These are phyloP conservation scores for Rhizophagus sp. DNA, from an alignment of 192 early-diverging fungal species.

Conservation along the genomic window DNA sequence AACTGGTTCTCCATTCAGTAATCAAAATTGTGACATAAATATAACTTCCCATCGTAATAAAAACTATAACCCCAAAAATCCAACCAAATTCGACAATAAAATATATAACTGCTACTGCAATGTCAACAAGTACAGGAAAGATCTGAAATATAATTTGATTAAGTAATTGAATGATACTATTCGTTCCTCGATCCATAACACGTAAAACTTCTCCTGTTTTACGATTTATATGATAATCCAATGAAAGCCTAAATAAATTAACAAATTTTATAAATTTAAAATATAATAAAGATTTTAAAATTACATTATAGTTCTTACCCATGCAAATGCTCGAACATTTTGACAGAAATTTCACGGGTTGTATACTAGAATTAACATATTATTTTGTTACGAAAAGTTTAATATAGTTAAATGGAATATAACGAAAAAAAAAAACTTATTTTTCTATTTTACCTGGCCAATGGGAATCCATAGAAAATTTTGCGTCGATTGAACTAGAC, in stretches of 20 bases:
- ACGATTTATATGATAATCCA: slow-evolving; percentile 90
- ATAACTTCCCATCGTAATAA: slow-evolving; percentile 86
- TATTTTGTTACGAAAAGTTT: background rate
- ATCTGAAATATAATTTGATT: slow-evolving; percentile 89
- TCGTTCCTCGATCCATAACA: slow-evolving; percentile 82
- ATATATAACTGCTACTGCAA: slow-evolving; percentile 77
- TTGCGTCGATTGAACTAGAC: slow-evolving; percentile 78
- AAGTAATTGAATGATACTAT: slow-evolving; percentile 73
- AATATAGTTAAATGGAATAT: no score
- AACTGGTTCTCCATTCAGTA: slow-evolving; percentile 86
- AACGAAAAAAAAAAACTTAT: no score
- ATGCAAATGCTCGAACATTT: slow-evolving; percentile 77
- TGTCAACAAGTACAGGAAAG: slow-evolving; percentile 86
- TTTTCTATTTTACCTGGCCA: slow-evolving; percentile 52
- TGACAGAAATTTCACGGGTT: slow-evolving; percentile 86
- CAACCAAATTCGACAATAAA: slow-evolving; percentile 67
- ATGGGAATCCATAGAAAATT: slow-evolving; percentile 92
- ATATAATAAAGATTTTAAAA: background rate
- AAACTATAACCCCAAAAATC: slow-evolving; percentile 80
- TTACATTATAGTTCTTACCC: background rate
- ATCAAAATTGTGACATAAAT: slow-evolving; percentile 79
- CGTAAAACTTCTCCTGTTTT: slow-evolving; percentile 95
- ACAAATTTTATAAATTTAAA: no score
- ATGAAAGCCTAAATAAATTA: slow-evolving; percentile 77
- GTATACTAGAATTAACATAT: slow-evolving; percentile 53